Percentiles rank a stretch among this genome's conserved stretches.
phyloP scores from a whole-genome alignment of 202 grass and related monocot genomes.

The Tripidium arundinaceum region DNA sequence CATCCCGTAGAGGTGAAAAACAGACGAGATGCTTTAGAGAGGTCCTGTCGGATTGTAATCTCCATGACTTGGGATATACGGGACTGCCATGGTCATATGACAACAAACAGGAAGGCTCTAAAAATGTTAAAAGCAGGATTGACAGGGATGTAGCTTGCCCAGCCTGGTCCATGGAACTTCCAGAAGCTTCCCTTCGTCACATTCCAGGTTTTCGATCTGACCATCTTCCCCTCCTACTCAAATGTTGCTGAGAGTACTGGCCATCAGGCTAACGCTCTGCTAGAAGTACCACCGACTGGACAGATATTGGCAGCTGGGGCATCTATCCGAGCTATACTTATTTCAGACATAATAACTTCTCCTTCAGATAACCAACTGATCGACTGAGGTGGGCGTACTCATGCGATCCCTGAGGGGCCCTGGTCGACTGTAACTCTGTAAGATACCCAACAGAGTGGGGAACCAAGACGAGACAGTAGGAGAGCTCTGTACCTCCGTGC shows the following conservation, averaged over 20 bases:
- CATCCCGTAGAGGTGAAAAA: too few species aligned
- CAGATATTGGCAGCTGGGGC: slow-evolving; percentile 63
- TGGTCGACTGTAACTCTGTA: not conserved
- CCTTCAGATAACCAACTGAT: slow-evolving; percentile 31
- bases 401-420: slow-evolving; percentile 36
- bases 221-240: too few species aligned
- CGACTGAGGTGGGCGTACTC: slow-evolving; percentile 39
- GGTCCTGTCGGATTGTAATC: too few species aligned
- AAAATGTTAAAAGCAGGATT: too few species aligned
- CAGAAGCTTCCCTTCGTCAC: too few species aligned
- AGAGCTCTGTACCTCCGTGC: not conserved
- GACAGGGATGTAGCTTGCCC: too few species aligned
- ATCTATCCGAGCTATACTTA: slow-evolving; percentile 64
- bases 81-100: too few species aligned
- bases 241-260: slow-evolving; percentile 89
- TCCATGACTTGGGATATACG: too few species aligned
- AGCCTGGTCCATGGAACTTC: too few species aligned
- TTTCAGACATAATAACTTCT: slow-evolving; percentile 65
- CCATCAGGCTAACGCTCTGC: slow-evolving; percentile 78
- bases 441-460: not conserved
- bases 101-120: too few species aligned
- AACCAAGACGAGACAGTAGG: not conserved
- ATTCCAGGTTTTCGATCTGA: too few species aligned
- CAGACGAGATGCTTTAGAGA: too few species aligned
- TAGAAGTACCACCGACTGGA: slow-evolving; percentile 56